A percentile compares a stretch with the other conserved stretches of the same genome.
Evolutionary conservation across 116 monocot species (phyloP).

Genomic region (Cymodocea nodosa): DNA sequence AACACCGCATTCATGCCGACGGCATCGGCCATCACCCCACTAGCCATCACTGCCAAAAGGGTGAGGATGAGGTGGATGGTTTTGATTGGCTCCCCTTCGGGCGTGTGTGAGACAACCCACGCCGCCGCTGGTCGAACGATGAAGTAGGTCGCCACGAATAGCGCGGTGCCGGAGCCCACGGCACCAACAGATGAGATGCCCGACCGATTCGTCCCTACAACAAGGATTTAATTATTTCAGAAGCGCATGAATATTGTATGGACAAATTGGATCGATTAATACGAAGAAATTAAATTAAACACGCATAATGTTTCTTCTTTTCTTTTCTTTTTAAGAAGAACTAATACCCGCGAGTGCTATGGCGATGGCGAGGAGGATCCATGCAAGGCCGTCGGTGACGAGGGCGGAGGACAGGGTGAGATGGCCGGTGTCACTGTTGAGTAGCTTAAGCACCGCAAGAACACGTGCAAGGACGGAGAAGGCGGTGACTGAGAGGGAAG

Average conservation of each 20-base stretch:
- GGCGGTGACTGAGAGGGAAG: constrained; percentile 19
- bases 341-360: constrained; percentile 6
- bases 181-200: constrained; percentile 9
- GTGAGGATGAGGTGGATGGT: constrained; percentile 4
- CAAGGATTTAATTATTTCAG: too few relatives aligned
- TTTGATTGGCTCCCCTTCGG: constrained; percentile 13
- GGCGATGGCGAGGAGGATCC: constrained; percentile 14
- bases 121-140: constrained; percentile 7
- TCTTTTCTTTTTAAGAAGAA: too few relatives aligned
- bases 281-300: neutral
- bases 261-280: neutral
- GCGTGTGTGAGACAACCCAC: constrained; percentile 18
- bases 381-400: constrained; percentile 12
- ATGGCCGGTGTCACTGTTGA: constrained; percentile 20
- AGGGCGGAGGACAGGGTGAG: constrained; percentile 23
- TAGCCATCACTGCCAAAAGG: constrained; percentile 6
- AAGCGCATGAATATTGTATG: neutral
- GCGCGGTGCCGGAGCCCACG: constrained; percentile 1
- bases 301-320: neutral
- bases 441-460: constrained; percentile 30
- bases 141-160: constrained; percentile 6
- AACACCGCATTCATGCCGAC: constrained; percentile 17
- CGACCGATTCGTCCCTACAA: neutral
- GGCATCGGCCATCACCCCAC: constrained; percentile 9
- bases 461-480: constrained; percentile 22